Evolutionary conservation across 2,329 filamentous ascomycete genomes (phyloP).

Genomic region (Didymella keratinophila): DNA sequence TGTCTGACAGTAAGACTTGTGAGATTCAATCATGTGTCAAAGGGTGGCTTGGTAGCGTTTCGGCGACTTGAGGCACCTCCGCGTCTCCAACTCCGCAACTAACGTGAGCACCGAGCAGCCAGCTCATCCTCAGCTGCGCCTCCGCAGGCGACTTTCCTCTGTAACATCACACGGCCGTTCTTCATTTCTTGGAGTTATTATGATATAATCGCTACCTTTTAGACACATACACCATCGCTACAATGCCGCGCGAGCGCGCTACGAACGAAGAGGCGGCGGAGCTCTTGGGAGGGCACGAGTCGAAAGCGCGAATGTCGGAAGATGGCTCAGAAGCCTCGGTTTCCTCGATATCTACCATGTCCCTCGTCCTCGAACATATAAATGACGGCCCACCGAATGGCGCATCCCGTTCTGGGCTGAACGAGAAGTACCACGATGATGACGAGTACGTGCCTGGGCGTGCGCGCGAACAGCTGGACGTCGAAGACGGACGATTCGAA

Average conservation of each 20-base stretch:
- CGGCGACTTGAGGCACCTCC: constrained; percentile 40
- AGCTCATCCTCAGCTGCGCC: constrained; percentile 8
- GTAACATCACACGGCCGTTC: background rate
- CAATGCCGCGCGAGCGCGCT: constrained; percentile 47
- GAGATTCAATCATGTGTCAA: constrained; percentile 31
- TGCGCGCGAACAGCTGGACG: constrained; percentile 59
- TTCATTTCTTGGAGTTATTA: constrained; percentile 9
- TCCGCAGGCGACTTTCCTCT: background rate
- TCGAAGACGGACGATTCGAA: constrained; percentile 59
- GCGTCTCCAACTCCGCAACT: constrained; percentile 33
- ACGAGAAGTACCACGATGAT: constrained; percentile 53
- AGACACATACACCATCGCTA: constrained; percentile 15
- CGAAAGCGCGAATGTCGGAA: constrained; percentile 43
- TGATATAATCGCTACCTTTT: constrained; percentile 23
- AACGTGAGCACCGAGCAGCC: constrained; percentile 16
- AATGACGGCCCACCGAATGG: constrained; percentile 60
- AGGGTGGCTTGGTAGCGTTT: constrained; percentile 40
- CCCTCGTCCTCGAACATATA: constrained; percentile 80
- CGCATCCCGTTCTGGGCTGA: constrained; percentile 36
- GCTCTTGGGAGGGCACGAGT: constrained; percentile 52
- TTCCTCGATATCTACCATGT: constrained; percentile 84
- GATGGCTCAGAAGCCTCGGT: constrained; percentile 61
- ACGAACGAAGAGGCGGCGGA: constrained; percentile 55
- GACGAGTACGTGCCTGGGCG: constrained; percentile 53
- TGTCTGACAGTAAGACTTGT: constrained; percentile 29